Evolutionary conservation across 805 yeast species (phyloP), one percentile per base, ranked within the genome.

Genomic region (Candida yuanshanica): DNA sequence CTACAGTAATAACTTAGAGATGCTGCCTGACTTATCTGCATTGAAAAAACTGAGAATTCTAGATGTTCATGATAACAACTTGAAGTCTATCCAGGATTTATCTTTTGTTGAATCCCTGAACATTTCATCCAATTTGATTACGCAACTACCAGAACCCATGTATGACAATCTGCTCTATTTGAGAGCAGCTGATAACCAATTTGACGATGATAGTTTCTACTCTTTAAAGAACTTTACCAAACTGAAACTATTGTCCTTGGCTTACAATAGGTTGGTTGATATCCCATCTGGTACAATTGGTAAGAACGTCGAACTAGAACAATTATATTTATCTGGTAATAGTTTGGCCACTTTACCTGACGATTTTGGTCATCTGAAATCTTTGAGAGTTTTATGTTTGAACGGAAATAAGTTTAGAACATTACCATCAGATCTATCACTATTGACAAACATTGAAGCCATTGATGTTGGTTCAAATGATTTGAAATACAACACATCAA

Each of bases 401-500:
- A 93, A 91, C 59, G 86, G 87, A 51, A 93, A 93, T 59, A 83
- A 84, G 55, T 72, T 93, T 48, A 84, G 84, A 36, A 77, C 96
- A 0, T 64, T 93, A 34, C 98, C 99, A 0, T 83, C 96, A 0
- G 99, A 91, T 56, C 62, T 93, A 36, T 79, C 91, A 8, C 81
- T 81, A 43, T 70, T 89, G 35, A 56, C 64, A 2, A 72, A 75
- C 20, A 65, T 93, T 54, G 75, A 74, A 24, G 82, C 80, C 9
- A 70, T 93, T 27, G 99, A 93, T 64, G 93, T 87, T 14, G 95
- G 97, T 4, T 85, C 95, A 2, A 93, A 93, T 59, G 82, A 81
- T 46, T 68, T 93, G 62, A 85, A 89, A 55, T 93, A 93, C 62
- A 93, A 93, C 53, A 88, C 91, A 42, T 83, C 93, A 4, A 93